phyloP scores from a whole-genome alignment of 2,329 filamentous ascomycete genomes.

The Graphium sp. region DNA sequence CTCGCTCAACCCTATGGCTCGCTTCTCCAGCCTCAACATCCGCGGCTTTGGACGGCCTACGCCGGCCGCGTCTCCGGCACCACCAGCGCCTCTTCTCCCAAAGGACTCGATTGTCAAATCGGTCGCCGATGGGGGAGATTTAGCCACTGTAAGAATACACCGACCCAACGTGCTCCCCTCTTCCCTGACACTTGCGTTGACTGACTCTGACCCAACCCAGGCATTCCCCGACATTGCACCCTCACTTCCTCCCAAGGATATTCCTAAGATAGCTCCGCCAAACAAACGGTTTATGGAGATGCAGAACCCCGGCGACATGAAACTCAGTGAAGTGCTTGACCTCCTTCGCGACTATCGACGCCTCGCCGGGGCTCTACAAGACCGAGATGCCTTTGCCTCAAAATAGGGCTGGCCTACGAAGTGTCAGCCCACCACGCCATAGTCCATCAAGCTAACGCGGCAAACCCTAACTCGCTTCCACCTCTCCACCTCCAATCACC shows the following conservation, averaged over 20 bases:
- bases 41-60: slow-evolving; percentile 57
- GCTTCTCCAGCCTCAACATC: slow-evolving; percentile 59
- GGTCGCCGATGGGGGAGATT: slow-evolving; percentile 32
- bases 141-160: slow-evolving; percentile 32
- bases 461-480: no score
- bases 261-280: slow-evolving; percentile 43
- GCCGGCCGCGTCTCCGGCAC: slow-evolving; percentile 16
- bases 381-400: slow-evolving; percentile 39
- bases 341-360: slow-evolving; percentile 60
- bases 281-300: slow-evolving; percentile 59
- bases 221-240: slow-evolving; percentile 43
- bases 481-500: no score
- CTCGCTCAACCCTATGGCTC: slow-evolving; percentile 67
- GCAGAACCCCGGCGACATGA: slow-evolving; percentile 52
- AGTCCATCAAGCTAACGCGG: no score
- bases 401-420: no score
- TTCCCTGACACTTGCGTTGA: neutral
- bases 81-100: no score
- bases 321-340: slow-evolving; percentile 55
- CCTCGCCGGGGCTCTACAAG: slow-evolving; percentile 46
- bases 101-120: slow-evolving; percentile 16
- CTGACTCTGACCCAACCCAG: slow-evolving; percentile 15
- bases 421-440: no score
- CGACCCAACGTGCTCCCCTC: neutral
- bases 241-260: slow-evolving; percentile 34